Percentiles rank a stretch among this genome's conserved stretches.
Evolutionary conservation across 306 rosid species (phyloP).

Genomic region (Vigna reflexopilosa): DNA sequence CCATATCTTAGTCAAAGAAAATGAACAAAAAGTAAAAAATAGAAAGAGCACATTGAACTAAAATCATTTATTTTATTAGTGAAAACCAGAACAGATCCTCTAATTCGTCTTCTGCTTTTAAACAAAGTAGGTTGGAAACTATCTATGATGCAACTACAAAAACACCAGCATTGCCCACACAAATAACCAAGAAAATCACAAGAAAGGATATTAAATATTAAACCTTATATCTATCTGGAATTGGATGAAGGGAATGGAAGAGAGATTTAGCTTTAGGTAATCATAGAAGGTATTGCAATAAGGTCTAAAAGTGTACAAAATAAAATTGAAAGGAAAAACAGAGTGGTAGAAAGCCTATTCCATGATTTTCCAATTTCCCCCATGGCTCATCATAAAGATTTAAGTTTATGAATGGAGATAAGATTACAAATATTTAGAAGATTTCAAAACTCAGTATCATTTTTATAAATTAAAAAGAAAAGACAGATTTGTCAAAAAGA

Average conservation of each 20-base stretch:
- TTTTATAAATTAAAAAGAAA: neutral
- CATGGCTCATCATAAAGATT: no score
- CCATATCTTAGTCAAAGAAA: slow-evolving; percentile 12
- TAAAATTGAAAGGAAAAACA: no score
- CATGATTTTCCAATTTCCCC: no score
- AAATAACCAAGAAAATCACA: no score
- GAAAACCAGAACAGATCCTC: slow-evolving; percentile 30
- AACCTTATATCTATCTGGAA: no score
- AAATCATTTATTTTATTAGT: slow-evolving; percentile 14
- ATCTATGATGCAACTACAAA: neutral
- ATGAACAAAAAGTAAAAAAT: slow-evolving; percentile 11
- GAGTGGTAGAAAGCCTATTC: no score
- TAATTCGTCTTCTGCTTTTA: neutral
- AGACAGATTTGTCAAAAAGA: neutral
- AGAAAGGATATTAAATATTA: no score
- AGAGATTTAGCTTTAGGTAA: no score
- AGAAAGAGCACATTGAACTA: slow-evolving; percentile 12
- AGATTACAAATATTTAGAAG: slow-evolving; percentile 28
- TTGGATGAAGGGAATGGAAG: no score
- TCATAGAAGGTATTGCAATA: no score
- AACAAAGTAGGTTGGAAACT: neutral
- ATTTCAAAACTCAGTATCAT: neutral
- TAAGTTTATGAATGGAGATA: slow-evolving; percentile 18
- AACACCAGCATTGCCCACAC: no score
- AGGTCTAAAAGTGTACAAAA: no score